phyloP scores from a whole-genome alignment of 257 asterid genomes.

The Ocimum tenuiflorum region DNA sequence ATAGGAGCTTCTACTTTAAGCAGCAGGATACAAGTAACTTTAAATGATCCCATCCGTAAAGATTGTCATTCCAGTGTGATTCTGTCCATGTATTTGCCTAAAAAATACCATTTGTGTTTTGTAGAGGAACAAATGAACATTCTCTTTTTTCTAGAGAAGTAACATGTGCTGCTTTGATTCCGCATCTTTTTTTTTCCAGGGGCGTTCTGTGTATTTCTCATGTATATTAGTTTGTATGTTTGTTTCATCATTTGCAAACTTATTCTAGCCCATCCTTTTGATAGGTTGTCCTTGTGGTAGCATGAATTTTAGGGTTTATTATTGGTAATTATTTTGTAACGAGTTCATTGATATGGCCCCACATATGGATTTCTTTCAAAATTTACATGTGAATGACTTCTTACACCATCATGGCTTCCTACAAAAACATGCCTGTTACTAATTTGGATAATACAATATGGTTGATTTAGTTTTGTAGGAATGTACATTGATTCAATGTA shows the following conservation, averaged over 20 bases:
- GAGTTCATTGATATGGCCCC: no score
- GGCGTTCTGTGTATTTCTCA: not conserved
- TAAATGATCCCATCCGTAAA: conserved; percentile 1
- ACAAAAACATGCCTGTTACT: not conserved
- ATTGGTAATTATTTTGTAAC: not conserved
- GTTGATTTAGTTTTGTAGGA: not conserved
- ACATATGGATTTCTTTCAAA: no score
- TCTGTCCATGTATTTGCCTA: not conserved
- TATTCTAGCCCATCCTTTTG: not conserved
- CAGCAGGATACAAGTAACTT: no score
- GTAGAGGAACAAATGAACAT: not conserved
- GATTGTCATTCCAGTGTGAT: not conserved
- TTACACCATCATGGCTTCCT: not conserved
- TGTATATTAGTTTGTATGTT: not conserved
- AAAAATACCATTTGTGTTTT: not conserved
- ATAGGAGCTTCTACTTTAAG: conserved; percentile 13
- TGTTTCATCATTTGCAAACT: conserved; percentile 7
- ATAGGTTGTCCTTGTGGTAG: not conserved
- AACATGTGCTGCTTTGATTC: not conserved
- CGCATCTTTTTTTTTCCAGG: not conserved
- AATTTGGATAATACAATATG: not conserved
- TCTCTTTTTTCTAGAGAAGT: not conserved
- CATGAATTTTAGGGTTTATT: not conserved
- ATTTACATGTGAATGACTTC: not conserved
- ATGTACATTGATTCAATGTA: not conserved